Base-by-base conservation (phyloP, 768 basidiomycete genomes). In the Podaxis rugospora region DNA sequence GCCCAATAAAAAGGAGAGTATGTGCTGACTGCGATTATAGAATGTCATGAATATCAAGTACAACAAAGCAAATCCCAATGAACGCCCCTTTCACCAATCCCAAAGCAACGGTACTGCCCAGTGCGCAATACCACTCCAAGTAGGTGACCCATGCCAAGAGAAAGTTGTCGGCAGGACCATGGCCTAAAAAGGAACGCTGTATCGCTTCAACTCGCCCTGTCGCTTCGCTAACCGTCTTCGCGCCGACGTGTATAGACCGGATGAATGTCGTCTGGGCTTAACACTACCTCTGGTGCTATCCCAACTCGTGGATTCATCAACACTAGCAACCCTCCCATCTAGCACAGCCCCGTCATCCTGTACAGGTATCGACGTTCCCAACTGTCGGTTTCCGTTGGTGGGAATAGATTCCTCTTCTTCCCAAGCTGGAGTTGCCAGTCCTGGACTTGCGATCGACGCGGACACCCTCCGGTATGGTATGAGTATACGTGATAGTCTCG, bases 41-140 rank as follows among this genome's bases (percentile, higher is more conserved):
- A 37, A 35, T 36, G 13, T 18, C 18, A 18, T 44, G 6, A 44
- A 21, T 7, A 16, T 27, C 21, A 50, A 37, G 5, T 39, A 50
- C 49, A 37, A 57, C 50, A 13, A 35, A 57, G 23, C 11, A 21
- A 27, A 14, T 50, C 46, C 54, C 9, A 54, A 16, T 44, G 5
- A 40, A 40, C 39, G 39, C 16, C 21, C 52, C 52, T 36, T 37
- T 37, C 52, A 39, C 6, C 21, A 55, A 63, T 11, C 39, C 28
- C 25, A 56, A 46, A 14, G 25, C 47, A 49, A 27, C 18, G 46
- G 46, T 23, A 47, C 21, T 13, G 11, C 47, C 14, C 7, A 60
- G 59, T 3, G 40, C 54, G 59, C 49, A 61, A 65, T 28, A 63
- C 63, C 42, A 21, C 42, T 42, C 32, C 32, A 32, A 32, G 32